Base-by-base conservation (phyloP, 2,329 filamentous ascomycete species). In the Aspergillus viridinutans region DNA sequence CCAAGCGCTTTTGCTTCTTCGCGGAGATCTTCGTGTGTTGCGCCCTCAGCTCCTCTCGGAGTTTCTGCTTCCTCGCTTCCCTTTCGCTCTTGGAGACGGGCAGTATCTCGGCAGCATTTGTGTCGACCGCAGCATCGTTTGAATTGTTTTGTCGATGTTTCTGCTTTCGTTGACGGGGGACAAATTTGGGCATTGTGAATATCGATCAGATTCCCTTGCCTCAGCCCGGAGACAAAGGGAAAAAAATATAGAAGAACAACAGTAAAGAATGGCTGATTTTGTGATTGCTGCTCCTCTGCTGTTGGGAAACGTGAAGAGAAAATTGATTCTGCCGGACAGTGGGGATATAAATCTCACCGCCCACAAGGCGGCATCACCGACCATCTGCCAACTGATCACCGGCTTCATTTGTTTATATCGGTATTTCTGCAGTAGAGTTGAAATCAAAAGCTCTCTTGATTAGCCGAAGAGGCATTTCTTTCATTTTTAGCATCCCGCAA, bases 1-100 rank as follows among this genome's bases (percentile, higher is more conserved):
- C 85, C 60, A 89, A 68, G 54, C 86, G 78, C 75, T 88, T 88
- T 64, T 84, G 80, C 73, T 89, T 89, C 73, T 88, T 88, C 21
- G 78, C 74, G 1, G 81, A 84, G 57, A 87, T 80, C 62, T 83
- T 83, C 3, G 80, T 75, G 61, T 84, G 77, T 50, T 81, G 76
- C 38, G 80, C 75, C 58, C 76, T 76, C 57, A 87, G 64, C 64
- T 86, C 80, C 48, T 81, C 80, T 61, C 79, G 78, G 57, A 87
- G 67, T 55, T 77, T 75, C 49, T 74, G 72, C 62, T 80, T 80
- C 64, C 77, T 78, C 56, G 79, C 79, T 57, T 84, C 81, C 64
- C 78, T 79, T 67, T 84, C 82, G 43, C 72, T 69, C 66, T 83
- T 80, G 51, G 80, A 78, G 26, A 74, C 66, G 12, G 83, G 72